Conservation (phyloP, 2,329 filamentous ascomycete genomes). For the Amphichorda felina region DNA sequence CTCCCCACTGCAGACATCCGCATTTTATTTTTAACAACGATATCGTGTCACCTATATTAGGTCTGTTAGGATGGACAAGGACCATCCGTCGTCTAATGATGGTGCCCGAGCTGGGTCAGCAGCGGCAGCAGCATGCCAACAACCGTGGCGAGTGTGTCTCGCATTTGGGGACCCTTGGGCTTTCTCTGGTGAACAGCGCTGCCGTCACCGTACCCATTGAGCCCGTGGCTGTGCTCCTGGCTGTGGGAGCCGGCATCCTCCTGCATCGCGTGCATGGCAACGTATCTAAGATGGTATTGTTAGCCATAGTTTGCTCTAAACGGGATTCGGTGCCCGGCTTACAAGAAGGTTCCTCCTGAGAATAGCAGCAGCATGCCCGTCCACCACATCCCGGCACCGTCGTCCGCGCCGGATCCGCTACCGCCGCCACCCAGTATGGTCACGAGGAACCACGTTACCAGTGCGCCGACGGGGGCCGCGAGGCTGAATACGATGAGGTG, state of each 20-base stretch:
- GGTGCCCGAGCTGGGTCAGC: conserved; percentile 53
- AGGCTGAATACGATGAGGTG: conserved; percentile 88
- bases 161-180: conserved; percentile 45
- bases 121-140: conserved; percentile 69
- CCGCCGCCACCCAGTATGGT: conserved; percentile 56
- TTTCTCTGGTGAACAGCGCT: conserved; percentile 32
- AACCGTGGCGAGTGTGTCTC: conserved; percentile 59
- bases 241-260: conserved; percentile 46
- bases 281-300: conserved; percentile 50
- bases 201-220: conserved; percentile 37
- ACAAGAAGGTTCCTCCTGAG: conserved; percentile 92
- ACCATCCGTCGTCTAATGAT: too few relatives aligned
- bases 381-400: conserved; percentile 65
- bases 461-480: conserved; percentile 75
- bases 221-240: conserved; percentile 41
- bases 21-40: too few relatives aligned
- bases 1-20: too few relatives aligned
- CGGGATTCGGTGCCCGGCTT: conserved; percentile 29
- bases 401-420: conserved; percentile 24
- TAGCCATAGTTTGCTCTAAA: too few relatives aligned
- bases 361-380: conserved; percentile 92
- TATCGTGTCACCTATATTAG: too few relatives aligned
- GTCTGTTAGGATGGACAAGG: too few relatives aligned
- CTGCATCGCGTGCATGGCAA: conserved; percentile 98
- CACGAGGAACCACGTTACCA: conserved; percentile 73